phyloP scores from a whole-genome alignment of 306 rosid genomes.

The Pachyrhizus erosus region DNA sequence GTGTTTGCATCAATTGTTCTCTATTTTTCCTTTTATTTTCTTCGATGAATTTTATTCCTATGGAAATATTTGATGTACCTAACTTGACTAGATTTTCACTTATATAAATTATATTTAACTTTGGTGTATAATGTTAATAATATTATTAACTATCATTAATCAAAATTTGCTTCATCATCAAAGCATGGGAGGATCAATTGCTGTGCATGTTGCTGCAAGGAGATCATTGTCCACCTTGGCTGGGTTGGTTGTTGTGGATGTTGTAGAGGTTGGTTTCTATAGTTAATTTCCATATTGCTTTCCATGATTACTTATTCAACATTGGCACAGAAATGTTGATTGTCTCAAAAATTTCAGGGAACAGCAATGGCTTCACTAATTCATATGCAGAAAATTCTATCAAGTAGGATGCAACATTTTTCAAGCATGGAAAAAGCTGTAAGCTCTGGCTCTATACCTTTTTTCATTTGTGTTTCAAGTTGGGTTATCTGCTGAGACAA shows the following conservation, averaged over 20 bases:
- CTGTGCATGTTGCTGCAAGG: constrained; percentile 90
- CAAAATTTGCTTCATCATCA: constrained; percentile 32
- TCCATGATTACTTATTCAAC: constrained; percentile 32
- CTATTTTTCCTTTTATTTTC: constrained; percentile 22
- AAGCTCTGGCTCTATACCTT: constrained; percentile 30
- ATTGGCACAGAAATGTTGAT: constrained; percentile 28
- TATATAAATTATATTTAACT: constrained; percentile 16
- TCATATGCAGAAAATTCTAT: constrained; percentile 95
- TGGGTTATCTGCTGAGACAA: background rate
- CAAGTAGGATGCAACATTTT: constrained; percentile 88
- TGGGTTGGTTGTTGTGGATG: constrained; percentile 96
- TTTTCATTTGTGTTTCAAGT: constrained; percentile 28
- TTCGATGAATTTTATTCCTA: constrained; percentile 17
- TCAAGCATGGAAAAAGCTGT: constrained; percentile 91
- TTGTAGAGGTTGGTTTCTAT: constrained; percentile 82
- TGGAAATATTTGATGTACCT: constrained; percentile 34
- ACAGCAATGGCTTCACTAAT: constrained; percentile 93
- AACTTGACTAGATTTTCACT: constrained; percentile 16
- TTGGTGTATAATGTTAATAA: constrained; percentile 12
- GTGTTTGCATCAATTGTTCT: background rate
- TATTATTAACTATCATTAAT: constrained; percentile 29
- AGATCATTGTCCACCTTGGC: constrained; percentile 74
- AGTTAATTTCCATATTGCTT: constrained; percentile 22
- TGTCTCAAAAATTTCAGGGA: constrained; percentile 71
- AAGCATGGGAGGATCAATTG: constrained; percentile 98